Conservation (phyloP, 2,329 filamentous ascomycete genomes). For the Aspergillus fumigatiaffinis region DNA sequence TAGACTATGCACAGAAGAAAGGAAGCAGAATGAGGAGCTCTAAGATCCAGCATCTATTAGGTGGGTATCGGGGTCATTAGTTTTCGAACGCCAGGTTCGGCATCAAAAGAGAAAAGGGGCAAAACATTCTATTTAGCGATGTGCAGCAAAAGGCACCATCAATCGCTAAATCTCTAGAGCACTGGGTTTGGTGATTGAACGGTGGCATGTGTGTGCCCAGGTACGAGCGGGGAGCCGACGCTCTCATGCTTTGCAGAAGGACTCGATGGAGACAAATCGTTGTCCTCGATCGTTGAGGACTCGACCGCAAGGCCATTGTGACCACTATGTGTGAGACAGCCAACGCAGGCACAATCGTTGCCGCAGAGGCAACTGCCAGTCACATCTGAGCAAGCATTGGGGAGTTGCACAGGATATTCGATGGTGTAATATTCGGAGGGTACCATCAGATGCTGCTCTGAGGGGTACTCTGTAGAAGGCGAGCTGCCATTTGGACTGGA, state of each 20-base stretch:
- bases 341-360: constrained; percentile 50
- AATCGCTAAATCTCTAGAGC: constrained; percentile 10
- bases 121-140: background rate
- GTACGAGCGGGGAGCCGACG: constrained; percentile 13
- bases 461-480: constrained; percentile 19
- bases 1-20: constrained; percentile 4
- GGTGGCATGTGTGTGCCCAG: constrained; percentile 15
- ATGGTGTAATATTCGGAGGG: constrained; percentile 41
- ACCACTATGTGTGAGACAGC: constrained; percentile 50
- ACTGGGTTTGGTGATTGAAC: constrained; percentile 21
- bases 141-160: background rate
- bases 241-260: constrained; percentile 1
- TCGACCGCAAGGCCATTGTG: constrained; percentile 44
- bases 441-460: constrained; percentile 35
- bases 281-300: constrained; percentile 7
- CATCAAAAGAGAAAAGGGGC: background rate
- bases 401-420: constrained; percentile 38
- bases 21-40: constrained; percentile 5
- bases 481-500: constrained; percentile 15
- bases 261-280: background rate
- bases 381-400: constrained; percentile 42
- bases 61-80: constrained; percentile 30
- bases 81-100: constrained; percentile 12
- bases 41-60: constrained; percentile 13
- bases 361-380: constrained; percentile 52